These are phyloP conservation scores for Tubosaeta sp. DNA, from an alignment of 768 basidiomycete genomes.

Conservation along the genomic window DNA sequence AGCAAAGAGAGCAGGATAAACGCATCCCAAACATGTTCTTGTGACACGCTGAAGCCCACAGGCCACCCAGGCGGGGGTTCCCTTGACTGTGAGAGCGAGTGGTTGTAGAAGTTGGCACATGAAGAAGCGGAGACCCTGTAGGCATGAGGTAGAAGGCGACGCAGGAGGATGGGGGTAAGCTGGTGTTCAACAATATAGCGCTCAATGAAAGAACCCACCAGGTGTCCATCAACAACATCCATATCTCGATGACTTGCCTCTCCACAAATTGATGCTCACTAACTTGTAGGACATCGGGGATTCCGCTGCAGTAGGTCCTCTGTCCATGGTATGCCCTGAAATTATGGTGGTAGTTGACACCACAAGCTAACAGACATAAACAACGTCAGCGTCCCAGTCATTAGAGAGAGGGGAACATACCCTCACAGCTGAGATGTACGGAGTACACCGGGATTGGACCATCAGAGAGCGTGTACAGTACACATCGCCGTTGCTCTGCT, in stretches of 20 bases:
- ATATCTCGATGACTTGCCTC: neutral
- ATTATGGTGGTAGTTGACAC: conserved; percentile 4
- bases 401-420: neutral
- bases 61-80: too few species aligned
- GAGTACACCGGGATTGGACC: neutral
- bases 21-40: too few species aligned
- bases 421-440: neutral
- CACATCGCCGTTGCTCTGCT: neutral
- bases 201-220: neutral
- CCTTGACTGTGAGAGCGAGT: too few species aligned
- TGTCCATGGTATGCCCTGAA: neutral
- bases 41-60: too few species aligned
- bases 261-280: conserved; percentile 5
- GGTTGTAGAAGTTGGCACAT: too few species aligned
- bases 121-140: too few species aligned
- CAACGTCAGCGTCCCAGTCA: too few species aligned
- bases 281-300: neutral
- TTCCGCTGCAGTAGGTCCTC: neutral
- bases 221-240: neutral
- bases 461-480: neutral
- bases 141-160: too few species aligned
- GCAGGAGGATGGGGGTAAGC: too few species aligned
- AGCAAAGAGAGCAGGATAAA: too few species aligned
- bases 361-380: neutral
- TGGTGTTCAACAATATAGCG: too few species aligned